These are phyloP conservation scores for Ilyonectria destructans DNA, from an alignment of 2,329 filamentous ascomycete genomes.

Conservation along the genomic window DNA sequence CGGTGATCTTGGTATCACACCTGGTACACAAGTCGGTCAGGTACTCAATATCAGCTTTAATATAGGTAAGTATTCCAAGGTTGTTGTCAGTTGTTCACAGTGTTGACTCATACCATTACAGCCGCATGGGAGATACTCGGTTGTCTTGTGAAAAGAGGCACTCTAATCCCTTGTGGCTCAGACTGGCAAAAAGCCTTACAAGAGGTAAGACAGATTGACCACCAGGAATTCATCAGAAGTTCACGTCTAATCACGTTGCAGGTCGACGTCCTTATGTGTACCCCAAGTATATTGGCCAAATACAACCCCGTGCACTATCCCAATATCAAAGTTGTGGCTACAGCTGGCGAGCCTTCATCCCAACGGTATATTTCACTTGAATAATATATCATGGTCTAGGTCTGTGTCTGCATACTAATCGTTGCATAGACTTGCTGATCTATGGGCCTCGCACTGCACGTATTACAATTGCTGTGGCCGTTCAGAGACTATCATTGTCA, in stretches of 20 bases:
- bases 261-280: slow-evolving; percentile 70
- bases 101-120: slow-evolving; percentile 43
- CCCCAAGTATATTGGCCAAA: slow-evolving; percentile 69
- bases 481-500: slow-evolving; percentile 73
- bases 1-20: slow-evolving; percentile 65
- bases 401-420: not conserved
- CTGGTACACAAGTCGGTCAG: slow-evolving; percentile 68
- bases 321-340: slow-evolving; percentile 67
- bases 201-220: slow-evolving; percentile 54
- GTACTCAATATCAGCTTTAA: slow-evolving; percentile 73
- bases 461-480: slow-evolving; percentile 74
- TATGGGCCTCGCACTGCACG: slow-evolving; percentile 65
- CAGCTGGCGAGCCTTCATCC: slow-evolving; percentile 68
- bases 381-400: too few species aligned
- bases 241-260: slow-evolving; percentile 38
- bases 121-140: slow-evolving; percentile 74
- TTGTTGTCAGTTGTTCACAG: too few species aligned
- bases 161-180: slow-evolving; percentile 66
- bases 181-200: slow-evolving; percentile 64
- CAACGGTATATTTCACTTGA: slow-evolving; percentile 54
- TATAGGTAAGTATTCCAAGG: slow-evolving; percentile 65
- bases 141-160: slow-evolving; percentile 71
- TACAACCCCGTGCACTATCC: slow-evolving; percentile 63
- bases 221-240: not conserved
- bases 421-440: slow-evolving; percentile 61